phyloP scores from a whole-genome alignment of 2,329 filamentous ascomycete genomes.

The Cladophialophora bantiana region DNA sequence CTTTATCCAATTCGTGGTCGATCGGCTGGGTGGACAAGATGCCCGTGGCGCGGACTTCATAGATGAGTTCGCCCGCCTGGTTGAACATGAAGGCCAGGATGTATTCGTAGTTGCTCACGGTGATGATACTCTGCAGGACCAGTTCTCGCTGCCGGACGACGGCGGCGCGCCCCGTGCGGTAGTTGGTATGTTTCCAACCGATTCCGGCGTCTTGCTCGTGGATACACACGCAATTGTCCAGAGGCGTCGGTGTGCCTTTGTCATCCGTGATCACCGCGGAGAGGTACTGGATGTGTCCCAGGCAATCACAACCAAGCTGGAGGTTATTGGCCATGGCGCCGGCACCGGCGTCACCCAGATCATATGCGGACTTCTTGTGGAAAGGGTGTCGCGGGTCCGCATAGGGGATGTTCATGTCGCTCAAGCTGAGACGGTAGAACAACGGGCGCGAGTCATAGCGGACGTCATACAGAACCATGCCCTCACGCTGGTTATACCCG shows the following conservation, averaged over 20 bases:
- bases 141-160: conserved; percentile 70
- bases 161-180: conserved; percentile 69
- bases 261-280: conserved; percentile 65
- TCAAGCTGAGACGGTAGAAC: conserved; percentile 71
- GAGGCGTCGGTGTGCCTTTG: conserved; percentile 63
- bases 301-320: conserved; percentile 73
- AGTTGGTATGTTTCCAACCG: conserved; percentile 76
- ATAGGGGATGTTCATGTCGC: conserved; percentile 69
- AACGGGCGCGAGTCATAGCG: conserved; percentile 68
- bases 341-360: conserved; percentile 71
- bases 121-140: conserved; percentile 74
- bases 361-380: conserved; percentile 74
- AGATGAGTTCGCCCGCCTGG: conserved; percentile 70
- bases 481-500: conserved; percentile 69
- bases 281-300: conserved; percentile 74
- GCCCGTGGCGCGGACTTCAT: conserved; percentile 73
- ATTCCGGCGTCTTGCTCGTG: conserved; percentile 75
- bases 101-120: conserved; percentile 76
- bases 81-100: conserved; percentile 76
- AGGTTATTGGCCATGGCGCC: conserved; percentile 74
- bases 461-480: conserved; percentile 72
- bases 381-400: conserved; percentile 71
- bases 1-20: conserved; percentile 61
- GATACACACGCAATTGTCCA: conserved; percentile 73
- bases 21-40: conserved; percentile 73